Evolutionary conservation across 2,329 filamentous ascomycete genomes (phyloP).

Genomic region (Fusarium bactridioides): DNA sequence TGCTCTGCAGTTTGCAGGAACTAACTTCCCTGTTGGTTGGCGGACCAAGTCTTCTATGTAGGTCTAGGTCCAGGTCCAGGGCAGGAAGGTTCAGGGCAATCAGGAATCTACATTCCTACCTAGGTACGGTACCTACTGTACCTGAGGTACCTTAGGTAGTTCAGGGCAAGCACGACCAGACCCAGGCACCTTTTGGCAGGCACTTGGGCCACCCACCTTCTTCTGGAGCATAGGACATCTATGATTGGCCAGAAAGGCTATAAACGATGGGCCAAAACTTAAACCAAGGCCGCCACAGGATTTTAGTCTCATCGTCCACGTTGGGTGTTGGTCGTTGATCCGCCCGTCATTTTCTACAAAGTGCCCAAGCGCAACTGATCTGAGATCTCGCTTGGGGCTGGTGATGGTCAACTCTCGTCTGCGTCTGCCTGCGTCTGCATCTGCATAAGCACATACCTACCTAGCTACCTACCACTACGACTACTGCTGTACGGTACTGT

Average conservation of each 20-base stretch:
- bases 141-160: neutral
- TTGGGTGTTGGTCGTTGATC: neutral
- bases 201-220: constrained; percentile 30
- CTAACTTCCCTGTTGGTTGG: neutral
- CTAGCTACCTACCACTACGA: neutral
- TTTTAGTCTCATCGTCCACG: constrained; percentile 29
- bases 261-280: constrained; percentile 19
- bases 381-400: constrained; percentile 40
- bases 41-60: neutral
- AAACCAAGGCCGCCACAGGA: constrained; percentile 2
- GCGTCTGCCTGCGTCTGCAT: constrained; percentile 7
- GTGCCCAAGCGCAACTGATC: constrained; percentile 25
- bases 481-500: neutral
- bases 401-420: constrained; percentile 36
- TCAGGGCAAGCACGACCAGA: neutral
- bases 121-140: neutral
- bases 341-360: constrained; percentile 36
- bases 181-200: constrained; percentile 27
- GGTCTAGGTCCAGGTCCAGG: neutral
- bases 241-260: constrained; percentile 4
- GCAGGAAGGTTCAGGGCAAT: constrained; percentile 6
- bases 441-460: neutral
- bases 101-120: neutral
- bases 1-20: constrained; percentile 10
- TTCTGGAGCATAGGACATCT: neutral